These are phyloP conservation scores for Cucurbita maxima DNA, from an alignment of 306 rosid genomes.

Conservation along the genomic window DNA sequence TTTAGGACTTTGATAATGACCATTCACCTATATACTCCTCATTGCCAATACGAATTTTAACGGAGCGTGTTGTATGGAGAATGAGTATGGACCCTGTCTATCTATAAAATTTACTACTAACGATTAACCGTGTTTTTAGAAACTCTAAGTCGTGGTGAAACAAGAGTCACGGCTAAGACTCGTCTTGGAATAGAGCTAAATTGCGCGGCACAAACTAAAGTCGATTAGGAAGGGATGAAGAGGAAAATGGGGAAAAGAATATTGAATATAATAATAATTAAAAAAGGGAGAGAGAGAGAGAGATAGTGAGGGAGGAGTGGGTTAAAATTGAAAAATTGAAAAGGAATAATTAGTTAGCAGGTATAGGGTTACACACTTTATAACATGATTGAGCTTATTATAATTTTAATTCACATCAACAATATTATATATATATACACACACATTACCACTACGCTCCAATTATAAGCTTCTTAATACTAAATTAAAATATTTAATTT, in stretches of 20 bases:
- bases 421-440: background rate
- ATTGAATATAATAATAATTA: background rate
- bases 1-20: conserved; percentile 29
- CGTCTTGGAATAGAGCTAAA: no score
- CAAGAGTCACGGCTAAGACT: no score
- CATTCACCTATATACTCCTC: conserved; percentile 19
- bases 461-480: conserved; percentile 41
- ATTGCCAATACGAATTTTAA: background rate
- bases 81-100: no score
- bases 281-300: background rate
- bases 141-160: no score
- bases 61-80: no score
- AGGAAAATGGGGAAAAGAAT: no score
- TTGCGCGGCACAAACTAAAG: no score
- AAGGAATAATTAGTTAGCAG: conserved; percentile 11
- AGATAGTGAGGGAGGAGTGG: conserved; percentile 3
- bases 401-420: conserved; percentile 25
- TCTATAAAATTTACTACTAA: no score
- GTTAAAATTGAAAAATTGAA: conserved; percentile 15
- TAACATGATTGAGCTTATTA: conserved; percentile 34
- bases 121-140: fast-evolving
- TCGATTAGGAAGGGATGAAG: no score
- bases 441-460: conserved; percentile 21
- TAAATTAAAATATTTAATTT: conserved; percentile 1
- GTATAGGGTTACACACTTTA: conserved; percentile 30